Evolutionary conservation across 306 rosid species (phyloP), one percentile per base, ranked within the genome.

Genomic region (Urtica urens): DNA sequence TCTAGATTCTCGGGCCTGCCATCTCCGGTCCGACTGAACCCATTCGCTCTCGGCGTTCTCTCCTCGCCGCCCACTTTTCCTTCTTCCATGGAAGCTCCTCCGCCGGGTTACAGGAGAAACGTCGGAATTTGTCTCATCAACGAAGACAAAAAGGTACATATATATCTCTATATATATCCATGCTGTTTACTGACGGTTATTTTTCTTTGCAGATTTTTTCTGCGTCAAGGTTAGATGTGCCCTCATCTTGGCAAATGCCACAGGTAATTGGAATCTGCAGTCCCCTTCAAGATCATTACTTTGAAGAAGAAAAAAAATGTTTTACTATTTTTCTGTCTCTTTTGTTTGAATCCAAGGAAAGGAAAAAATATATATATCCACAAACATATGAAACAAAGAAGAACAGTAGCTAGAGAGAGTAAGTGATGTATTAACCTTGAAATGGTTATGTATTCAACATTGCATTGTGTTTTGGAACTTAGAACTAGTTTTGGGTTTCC

Each of bases 181-280:
- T 22, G 33, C 3, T 10, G 43, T 58, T 3, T 55, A 25, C 7
- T 25, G 17, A 25, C 1, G 22, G 13, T 59, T 24, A 23, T 7
- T 28, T 18, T 9, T 23, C 35, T 23, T 39, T 12, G 43, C 64
- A 69, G 76, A 58, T 76, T 25, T 84, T 88, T 49, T 67, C 80
- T 22, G 95, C 95, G 66, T 76, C 95, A 10, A 72, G 97, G 69
- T 62, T 88, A 16, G 90, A 81, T 65, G 46, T 68, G 53, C 95
- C 95, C 20, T 26, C 55, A 70, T 46, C 86, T 27, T 84, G 97
- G 97, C 93, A 88, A 81, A 88, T 88, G 97, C 95, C 97, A 0
- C 93, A 88, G 87, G 96, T 86, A 24, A 63, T 38, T n/a, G 24
- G 10, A 15, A 9, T n/a, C n/a, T n/a, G n/a, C n/a, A n/a, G n/a